Conservation (phyloP, 352 stramenopile genomes). For the Pythium monospermum region DNA sequence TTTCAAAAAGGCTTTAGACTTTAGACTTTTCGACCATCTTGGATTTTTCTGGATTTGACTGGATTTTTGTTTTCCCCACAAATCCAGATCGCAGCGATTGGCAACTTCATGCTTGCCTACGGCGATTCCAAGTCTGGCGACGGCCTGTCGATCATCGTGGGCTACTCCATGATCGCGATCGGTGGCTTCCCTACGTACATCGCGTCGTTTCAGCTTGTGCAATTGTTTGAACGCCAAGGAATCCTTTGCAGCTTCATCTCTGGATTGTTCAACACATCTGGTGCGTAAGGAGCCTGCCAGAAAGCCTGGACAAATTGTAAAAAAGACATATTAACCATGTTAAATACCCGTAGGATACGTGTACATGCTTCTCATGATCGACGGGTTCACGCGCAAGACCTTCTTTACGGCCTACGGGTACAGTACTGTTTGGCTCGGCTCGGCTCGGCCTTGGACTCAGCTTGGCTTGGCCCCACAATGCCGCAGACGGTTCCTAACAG, state of each 20-base stretch:
- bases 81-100: constrained; percentile 11
- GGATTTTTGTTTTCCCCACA: neutral
- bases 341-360: constrained; percentile 52
- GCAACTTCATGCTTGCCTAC: constrained; percentile 47
- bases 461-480: no score
- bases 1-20: no score
- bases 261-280: constrained; percentile 75
- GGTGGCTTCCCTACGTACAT: constrained; percentile 62
- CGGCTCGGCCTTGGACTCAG: neutral
- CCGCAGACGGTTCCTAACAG: no score
- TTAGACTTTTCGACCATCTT: no score
- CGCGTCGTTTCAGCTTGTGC: constrained; percentile 69
- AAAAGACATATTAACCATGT: no score
- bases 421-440: neutral
- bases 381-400: constrained; percentile 29
- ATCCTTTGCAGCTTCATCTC: constrained; percentile 68
- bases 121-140: constrained; percentile 45
- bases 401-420: constrained; percentile 67
- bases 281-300: neutral
- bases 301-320: neutral
- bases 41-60: no score
- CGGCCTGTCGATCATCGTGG: constrained; percentile 48
- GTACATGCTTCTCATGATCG: constrained; percentile 67
- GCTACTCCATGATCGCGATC: constrained; percentile 55
- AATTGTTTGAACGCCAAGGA: constrained; percentile 60